These are phyloP conservation scores for Nyctanthes arbortristis DNA, from an alignment of 257 asterid genomes.

Conservation along the genomic window DNA sequence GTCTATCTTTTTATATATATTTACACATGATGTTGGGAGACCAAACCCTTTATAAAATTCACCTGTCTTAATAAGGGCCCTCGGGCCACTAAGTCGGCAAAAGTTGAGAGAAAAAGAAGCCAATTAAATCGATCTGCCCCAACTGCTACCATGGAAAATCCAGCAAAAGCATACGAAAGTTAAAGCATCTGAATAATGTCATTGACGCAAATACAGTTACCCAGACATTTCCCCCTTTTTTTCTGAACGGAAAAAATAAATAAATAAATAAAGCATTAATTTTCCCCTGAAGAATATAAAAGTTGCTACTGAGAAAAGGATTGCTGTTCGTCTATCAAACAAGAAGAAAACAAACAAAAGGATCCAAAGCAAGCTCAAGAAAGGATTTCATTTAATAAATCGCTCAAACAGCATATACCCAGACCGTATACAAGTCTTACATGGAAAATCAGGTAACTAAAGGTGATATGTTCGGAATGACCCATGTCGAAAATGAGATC, in stretches of 20 bases:
- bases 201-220: constrained; percentile 26
- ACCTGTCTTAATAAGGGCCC: constrained; percentile 41
- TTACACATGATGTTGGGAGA: constrained; percentile 36
- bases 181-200: constrained; percentile 15
- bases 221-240: constrained; percentile 11
- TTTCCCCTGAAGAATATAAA: constrained; percentile 11
- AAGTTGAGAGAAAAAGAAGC: constrained; percentile 16
- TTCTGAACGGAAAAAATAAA: neutral
- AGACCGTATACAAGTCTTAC: neutral
- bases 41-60: constrained; percentile 37
- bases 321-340: constrained; percentile 3
- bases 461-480: constrained; percentile 20
- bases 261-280: constrained; percentile 10
- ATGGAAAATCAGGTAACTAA: neutral
- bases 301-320: constrained; percentile 8
- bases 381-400: neutral
- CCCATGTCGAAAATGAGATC: constrained; percentile 14
- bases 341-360: neutral
- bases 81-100: constrained; percentile 37
- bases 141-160: constrained; percentile 30
- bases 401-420: neutral
- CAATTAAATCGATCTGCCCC: constrained; percentile 41
- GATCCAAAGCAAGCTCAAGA: neutral
- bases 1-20: constrained; percentile 25
- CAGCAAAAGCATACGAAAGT: constrained; percentile 25